Conservation (phyloP, 2,329 filamentous ascomycete genomes). For the Zymoseptoria crescenta region DNA sequence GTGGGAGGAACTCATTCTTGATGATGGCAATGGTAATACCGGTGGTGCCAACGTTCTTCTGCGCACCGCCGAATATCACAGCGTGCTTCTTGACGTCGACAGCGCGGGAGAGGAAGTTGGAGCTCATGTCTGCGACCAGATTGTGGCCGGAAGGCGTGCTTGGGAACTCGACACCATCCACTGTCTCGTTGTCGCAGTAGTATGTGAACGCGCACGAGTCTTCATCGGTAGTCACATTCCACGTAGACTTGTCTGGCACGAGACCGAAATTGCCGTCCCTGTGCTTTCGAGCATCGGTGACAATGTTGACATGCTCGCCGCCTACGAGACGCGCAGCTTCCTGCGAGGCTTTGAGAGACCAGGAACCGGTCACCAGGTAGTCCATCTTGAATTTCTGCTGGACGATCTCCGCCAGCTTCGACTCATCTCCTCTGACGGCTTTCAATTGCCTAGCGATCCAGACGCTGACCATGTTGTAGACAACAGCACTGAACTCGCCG, state of each 20-base stretch:
- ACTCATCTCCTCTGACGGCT: constrained; percentile 45
- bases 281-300: constrained; percentile 52
- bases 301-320: constrained; percentile 71
- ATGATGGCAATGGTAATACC: constrained; percentile 83
- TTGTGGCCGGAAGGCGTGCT: constrained; percentile 60
- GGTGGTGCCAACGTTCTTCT: constrained; percentile 85
- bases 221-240: constrained; percentile 60
- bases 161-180: constrained; percentile 87
- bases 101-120: constrained; percentile 78
- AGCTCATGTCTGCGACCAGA: constrained; percentile 87
- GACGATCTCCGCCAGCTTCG: constrained; percentile 56
- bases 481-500: constrained; percentile 74
- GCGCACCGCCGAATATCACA: constrained; percentile 80
- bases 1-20: constrained; percentile 70
- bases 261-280: constrained; percentile 70
- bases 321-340: constrained; percentile 75
- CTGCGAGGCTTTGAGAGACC: constrained; percentile 81
- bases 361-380: constrained; percentile 84
- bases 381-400: constrained; percentile 68
- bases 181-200: constrained; percentile 89
- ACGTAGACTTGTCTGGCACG: constrained; percentile 69
- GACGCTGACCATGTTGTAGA: constrained; percentile 74
- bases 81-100: constrained; percentile 74
- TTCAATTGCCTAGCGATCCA: constrained; percentile 60
- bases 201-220: constrained; percentile 65